Evolutionary conservation across 2,329 filamentous ascomycete species (phyloP), one percentile per base, ranked within the genome.

Genomic region (Calonectria multiphialidica): DNA sequence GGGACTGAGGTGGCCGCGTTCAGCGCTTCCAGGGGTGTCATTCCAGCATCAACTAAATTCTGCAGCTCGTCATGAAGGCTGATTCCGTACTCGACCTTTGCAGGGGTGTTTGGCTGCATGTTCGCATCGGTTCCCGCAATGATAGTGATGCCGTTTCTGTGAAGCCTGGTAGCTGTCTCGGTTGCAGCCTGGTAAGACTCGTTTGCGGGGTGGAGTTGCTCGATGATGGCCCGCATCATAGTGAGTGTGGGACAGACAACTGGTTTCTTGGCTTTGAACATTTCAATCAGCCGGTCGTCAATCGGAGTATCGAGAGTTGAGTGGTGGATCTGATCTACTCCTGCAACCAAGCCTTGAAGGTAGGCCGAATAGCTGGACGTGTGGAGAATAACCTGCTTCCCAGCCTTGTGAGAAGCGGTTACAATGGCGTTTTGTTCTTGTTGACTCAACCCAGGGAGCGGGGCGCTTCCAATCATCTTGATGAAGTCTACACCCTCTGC

Each of bases 401-500:
- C 62, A 13, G 25, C 33, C 18, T 47, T 45, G 59, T 49, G 67
- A 21, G 67, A 62, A 5, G 59, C 57, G 23, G 25, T 25, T 1
- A 69, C 67, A 12, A 64, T 8, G 6, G 30, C 57, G 8, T 50
- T 64, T 37, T 69, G 67, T n/a, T 69, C 67, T 44, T 37, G 23
- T 37, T 64, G 67, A 35, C 30, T 69, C n/a, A 69, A 42, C 2
- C 67, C 67, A 2, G 59, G 67, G 13, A 53, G 45, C 10, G 67
- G 67, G 15, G 67, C 67, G 25, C 67, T 69, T 9, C 67, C 67
- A 47, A 69, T 64, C 18, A 69, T 30, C 47, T 69, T 69, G 59
- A 69, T 69, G 23, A 69, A 69, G 47, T 69, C 59, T 10, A 23
- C 57, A 6, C 67, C 67, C 6, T 64, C n/a, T 8, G 57, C 47